phyloP scores from a whole-genome alignment of 768 basidiomycete species.

The Lyophyllum atratum region DNA sequence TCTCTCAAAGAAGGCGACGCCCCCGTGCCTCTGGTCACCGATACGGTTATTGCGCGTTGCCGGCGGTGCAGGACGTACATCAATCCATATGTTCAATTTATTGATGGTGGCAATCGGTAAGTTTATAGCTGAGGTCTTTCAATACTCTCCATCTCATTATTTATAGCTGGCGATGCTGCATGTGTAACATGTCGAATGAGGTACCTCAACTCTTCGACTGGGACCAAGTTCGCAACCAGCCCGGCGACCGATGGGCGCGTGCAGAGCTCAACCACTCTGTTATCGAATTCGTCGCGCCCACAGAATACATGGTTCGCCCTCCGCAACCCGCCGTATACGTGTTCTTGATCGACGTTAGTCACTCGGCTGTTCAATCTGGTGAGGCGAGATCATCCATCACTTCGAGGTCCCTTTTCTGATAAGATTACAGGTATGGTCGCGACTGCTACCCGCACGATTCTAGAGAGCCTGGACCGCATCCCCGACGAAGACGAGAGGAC shows the following conservation, averaged over 20 bases:
- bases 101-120: slow-evolving; percentile 93
- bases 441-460: slow-evolving; percentile 93
- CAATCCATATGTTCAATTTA: slow-evolving; percentile 96
- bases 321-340: slow-evolving; percentile 97
- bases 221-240: slow-evolving; percentile 92
- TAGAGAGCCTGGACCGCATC: slow-evolving; percentile 92
- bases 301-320: slow-evolving; percentile 99
- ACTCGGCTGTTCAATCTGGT: slow-evolving; percentile 89
- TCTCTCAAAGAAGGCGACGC: slow-evolving; percentile 82
- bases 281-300: slow-evolving; percentile 97
- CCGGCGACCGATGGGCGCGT: slow-evolving; percentile 93
- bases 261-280: slow-evolving; percentile 91
- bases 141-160: slow-evolving; percentile 1
- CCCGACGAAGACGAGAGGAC: slow-evolving; percentile 94
- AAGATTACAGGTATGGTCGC: slow-evolving; percentile 85
- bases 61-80: slow-evolving; percentile 96
- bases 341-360: slow-evolving; percentile 96
- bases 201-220: slow-evolving; percentile 98
- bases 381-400: slow-evolving; percentile 13
- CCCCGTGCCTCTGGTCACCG: slow-evolving; percentile 85
- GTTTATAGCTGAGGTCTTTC: slow-evolving; percentile 18
- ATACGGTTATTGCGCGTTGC: slow-evolving; percentile 95
- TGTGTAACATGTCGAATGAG: slow-evolving; percentile 98
- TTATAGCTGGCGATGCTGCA: slow-evolving; percentile 95
- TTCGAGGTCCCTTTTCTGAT: background rate